Percentiles rank a stretch among this genome's conserved stretches.
These are phyloP conservation scores for Mitragyna speciosa DNA, from an alignment of 257 asterid species.

Conservation along the genomic window DNA sequence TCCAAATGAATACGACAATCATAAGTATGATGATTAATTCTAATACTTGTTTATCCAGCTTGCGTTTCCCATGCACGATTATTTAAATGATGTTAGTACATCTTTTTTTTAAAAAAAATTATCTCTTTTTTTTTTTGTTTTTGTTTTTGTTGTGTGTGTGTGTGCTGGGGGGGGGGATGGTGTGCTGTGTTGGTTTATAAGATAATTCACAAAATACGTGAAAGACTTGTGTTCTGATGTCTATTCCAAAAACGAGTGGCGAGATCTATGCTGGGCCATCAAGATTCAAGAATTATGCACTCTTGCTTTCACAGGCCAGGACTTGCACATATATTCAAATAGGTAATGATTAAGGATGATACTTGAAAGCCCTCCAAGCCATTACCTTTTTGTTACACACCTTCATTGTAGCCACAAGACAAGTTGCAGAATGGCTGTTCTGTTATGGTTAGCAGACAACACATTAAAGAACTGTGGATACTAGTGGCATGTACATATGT, in stretches of 20 bases:
- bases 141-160: no score
- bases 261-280: not conserved
- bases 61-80: not conserved
- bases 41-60: not conserved
- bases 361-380: not conserved
- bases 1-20: no score
- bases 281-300: not conserved
- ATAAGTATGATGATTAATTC: no score
- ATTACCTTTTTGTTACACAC: not conserved
- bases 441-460: not conserved
- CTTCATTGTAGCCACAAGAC: not conserved
- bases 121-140: no score
- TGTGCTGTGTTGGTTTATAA: no score
- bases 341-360: not conserved
- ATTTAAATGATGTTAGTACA: not conserved
- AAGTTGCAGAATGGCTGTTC: not conserved
- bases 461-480: no score
- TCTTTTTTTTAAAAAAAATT: not conserved
- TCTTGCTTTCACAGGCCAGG: not conserved
- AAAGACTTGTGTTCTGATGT: not conserved
- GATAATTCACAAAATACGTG: no score
- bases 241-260: not conserved
- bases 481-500: no score
- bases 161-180: no score
- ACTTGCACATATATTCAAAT: not conserved